phyloP scores from a whole-genome alignment of 192 early-diverging fungal genomes.

The Coemansia sp. region DNA sequence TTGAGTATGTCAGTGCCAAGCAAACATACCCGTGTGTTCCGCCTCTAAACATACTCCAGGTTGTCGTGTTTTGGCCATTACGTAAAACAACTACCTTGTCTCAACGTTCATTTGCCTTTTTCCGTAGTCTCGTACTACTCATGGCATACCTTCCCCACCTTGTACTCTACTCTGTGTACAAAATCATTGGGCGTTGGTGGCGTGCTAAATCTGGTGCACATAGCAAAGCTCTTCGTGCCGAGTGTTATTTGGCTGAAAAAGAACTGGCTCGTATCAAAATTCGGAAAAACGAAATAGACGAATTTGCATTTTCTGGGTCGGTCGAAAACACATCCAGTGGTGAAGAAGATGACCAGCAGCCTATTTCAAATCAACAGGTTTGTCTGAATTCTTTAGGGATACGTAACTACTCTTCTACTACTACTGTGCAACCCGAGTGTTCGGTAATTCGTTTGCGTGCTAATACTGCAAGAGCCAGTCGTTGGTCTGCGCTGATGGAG shows the following conservation, averaged over 20 bases:
- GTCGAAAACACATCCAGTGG: neutral
- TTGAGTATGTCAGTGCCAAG: conserved; percentile 35
- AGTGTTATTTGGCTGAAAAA: conserved; percentile 28
- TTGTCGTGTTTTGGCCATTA: conserved; percentile 30
- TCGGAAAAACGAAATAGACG: conserved; percentile 15
- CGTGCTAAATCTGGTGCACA: conserved; percentile 22
- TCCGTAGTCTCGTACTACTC: conserved; percentile 21
- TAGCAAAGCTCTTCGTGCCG: conserved; percentile 12
- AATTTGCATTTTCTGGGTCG: conserved; percentile 9
- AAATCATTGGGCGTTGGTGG: conserved; percentile 20
- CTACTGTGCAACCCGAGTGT: too few species aligned
- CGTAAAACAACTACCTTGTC: conserved; percentile 19
- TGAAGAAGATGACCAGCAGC: neutral
- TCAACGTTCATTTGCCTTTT: conserved; percentile 16
- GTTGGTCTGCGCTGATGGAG: conserved; percentile 16
- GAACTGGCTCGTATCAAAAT: conserved; percentile 26
- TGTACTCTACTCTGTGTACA: conserved; percentile 12
- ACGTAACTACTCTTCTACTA: too few species aligned
- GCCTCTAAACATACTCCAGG: conserved; percentile 30
- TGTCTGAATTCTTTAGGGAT: too few species aligned
- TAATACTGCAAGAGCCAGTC: too few species aligned
- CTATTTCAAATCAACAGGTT: too few species aligned
- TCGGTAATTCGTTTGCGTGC: too few species aligned
- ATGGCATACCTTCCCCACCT: conserved; percentile 29
- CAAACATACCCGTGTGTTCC: conserved; percentile 41